Percentiles rank a stretch among this genome's conserved stretches.
phyloP scores from a whole-genome alignment of 2,329 filamentous ascomycete species.

The Fusarium udum region DNA sequence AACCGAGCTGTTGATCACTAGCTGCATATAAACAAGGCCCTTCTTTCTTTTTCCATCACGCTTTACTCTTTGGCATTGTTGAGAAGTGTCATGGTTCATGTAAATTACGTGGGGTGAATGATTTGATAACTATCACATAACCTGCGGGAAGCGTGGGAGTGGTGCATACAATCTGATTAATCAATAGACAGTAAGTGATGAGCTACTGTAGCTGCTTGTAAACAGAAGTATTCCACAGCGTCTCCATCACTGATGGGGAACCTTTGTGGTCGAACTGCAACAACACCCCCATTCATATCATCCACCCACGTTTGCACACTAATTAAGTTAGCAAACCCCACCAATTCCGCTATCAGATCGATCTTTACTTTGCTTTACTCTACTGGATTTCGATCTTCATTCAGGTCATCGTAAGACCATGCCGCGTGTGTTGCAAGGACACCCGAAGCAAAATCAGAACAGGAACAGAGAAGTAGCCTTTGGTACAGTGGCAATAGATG shows the following conservation, averaged over 20 bases:
- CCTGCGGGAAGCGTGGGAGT: slow-evolving; percentile 6
- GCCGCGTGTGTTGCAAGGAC: not conserved
- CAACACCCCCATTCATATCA: slow-evolving; percentile 9
- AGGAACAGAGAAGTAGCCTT: not conserved
- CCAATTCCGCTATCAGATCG: slow-evolving; percentile 19
- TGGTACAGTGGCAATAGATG: not conserved
- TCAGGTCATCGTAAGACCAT: not conserved
- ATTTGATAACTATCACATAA: not conserved
- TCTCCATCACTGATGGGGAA: slow-evolving; percentile 6
- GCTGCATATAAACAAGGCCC: not conserved
- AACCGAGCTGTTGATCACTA: not conserved
- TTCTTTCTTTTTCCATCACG: not conserved
- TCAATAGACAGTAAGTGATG: not conserved
- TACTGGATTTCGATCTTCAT: not conserved
- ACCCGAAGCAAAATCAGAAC: not conserved
- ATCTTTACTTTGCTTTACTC: not conserved
- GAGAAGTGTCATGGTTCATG: slow-evolving; percentile 16
- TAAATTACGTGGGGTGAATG: slow-evolving; percentile 11
- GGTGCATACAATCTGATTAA: not conserved
- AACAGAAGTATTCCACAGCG: slow-evolving; percentile 2
- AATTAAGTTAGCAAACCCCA: slow-evolving; percentile 8
- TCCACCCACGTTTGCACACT: slow-evolving; percentile 4
- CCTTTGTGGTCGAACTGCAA: slow-evolving; percentile 18
- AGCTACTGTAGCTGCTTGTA: not conserved
- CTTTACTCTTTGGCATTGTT: slow-evolving; percentile 1